phyloP scores from a whole-genome alignment of 1,139 yeast genomes.

The Geotrichum histeridarum region DNA sequence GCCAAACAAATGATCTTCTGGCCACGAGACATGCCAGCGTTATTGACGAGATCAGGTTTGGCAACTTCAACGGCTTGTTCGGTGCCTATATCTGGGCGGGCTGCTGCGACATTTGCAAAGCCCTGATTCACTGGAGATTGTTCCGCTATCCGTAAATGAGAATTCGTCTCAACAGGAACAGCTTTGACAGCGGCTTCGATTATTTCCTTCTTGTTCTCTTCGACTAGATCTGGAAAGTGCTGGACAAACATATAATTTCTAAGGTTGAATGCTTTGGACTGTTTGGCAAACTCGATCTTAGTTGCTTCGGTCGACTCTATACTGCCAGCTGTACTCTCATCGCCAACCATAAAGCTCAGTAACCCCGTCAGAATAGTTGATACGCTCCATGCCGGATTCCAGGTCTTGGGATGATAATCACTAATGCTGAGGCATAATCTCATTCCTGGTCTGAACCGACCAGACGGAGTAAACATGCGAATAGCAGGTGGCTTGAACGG shows the following conservation, averaged over 20 bases:
- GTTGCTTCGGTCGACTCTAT: constrained; percentile 9
- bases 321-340: constrained; percentile 25
- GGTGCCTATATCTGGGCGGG: not conserved
- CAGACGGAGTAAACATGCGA: constrained; percentile 75
- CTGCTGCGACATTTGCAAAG: not conserved
- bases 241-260: constrained; percentile 4
- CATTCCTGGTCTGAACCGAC: constrained; percentile 70
- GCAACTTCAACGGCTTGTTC: not conserved
- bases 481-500: constrained; percentile 93
- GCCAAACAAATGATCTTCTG: constrained; percentile 9
- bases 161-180: not conserved
- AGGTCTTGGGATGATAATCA: constrained; percentile 86
- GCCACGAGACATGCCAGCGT: constrained; percentile 11
- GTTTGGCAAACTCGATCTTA: constrained; percentile 6
- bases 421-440: constrained; percentile 83
- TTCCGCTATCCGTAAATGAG: no score
- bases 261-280: constrained; percentile 9
- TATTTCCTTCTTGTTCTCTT: not conserved
- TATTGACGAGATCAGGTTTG: not conserved
- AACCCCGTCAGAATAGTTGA: constrained; percentile 79
- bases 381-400: constrained; percentile 97
- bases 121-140: not conserved
- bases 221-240: constrained; percentile 13
- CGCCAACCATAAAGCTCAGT: constrained; percentile 65
- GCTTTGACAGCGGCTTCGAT: not conserved